A percentile compares a stretch with the other conserved stretches of the same genome.
These are phyloP conservation scores for Podaxis carcinomalis DNA, from an alignment of 768 basidiomycete species.

Conservation along the genomic window DNA sequence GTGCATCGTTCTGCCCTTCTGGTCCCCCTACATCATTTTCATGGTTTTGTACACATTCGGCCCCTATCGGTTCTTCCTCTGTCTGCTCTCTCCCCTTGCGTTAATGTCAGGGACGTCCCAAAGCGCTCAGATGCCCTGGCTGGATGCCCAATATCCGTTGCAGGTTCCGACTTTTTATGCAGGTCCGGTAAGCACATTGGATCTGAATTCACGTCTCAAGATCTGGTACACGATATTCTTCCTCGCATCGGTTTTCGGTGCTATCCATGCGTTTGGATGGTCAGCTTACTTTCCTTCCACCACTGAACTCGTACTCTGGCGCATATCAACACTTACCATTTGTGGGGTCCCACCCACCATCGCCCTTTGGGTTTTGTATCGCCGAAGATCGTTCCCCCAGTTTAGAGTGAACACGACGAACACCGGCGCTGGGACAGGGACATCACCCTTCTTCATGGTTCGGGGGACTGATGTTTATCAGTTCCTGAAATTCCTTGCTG, in stretches of 20 bases:
- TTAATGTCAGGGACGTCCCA: not conserved
- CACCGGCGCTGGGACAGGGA: too few relatives aligned
- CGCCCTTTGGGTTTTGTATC: not conserved
- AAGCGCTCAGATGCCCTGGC: not conserved
- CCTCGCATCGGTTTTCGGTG: conserved; percentile 14
- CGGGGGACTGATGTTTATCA: not conserved
- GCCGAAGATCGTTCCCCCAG: not conserved
- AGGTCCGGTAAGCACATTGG: not conserved
- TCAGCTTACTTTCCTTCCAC: conserved; percentile 12
- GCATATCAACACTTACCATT: not conserved
- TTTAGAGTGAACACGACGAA: not conserved
- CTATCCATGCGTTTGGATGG: conserved; percentile 17
- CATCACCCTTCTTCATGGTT: not conserved
- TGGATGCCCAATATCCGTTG: not conserved
- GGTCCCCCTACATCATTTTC: not conserved
- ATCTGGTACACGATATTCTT: conserved; percentile 3
- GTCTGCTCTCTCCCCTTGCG: not conserved
- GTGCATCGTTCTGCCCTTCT: conserved; percentile 1
- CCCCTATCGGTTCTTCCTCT: conserved; percentile 1
- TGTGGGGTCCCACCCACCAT: conserved; percentile 1
- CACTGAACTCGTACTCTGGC: conserved; percentile 11
- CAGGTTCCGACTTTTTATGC: not conserved
- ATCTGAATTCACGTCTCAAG: not conserved
- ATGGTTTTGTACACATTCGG: not conserved
- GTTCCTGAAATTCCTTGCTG: not conserved